Base-by-base conservation (phyloP, 345 rosid species). In the Clausena lansium region DNA sequence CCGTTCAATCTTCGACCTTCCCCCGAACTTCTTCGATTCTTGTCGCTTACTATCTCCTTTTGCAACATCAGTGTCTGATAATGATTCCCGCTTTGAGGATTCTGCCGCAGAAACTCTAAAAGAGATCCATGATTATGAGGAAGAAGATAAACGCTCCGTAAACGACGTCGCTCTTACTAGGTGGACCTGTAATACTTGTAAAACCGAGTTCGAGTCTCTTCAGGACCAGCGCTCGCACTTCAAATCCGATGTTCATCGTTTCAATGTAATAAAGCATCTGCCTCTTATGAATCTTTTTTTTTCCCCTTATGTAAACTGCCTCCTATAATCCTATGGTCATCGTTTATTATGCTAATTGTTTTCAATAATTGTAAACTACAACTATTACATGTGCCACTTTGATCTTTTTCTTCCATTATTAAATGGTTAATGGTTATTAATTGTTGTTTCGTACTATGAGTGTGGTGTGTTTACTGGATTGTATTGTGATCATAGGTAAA, bases 121-220 rank as follows among this genome's bases (percentile, higher is more conserved):
- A 25, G 80, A 74, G 30, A 70, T 73, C 50, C 81, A 71, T 14
- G 30, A 15, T 54, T 52, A 72, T 3, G 88, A 66, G 5, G 73
- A 76, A 55, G 91, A 86, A 63, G 85, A 81, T 45, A 80, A 67
- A 36, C 74, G 25, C 78, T 64, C 83, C 54, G 82, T 62, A 57
- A 82, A 72, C 69, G 89, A 75, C 52, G 83, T 71, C 27, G 73
- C 67, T 73, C 64, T 87, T 55, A 83, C 83, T 59, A 84, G 98
- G 81, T 96, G 94, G 97, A 96, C 98, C 30, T 96, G 99, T 86
- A 89, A 92, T 76, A 90, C 90, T 71, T 96, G 99, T 85, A 83
- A 84, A 85, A 87, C 85, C 35, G 99, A 90, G 81, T 94, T 96
- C 83, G 88, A 87, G 25, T 94, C 94, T 67, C 98, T 92, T 63